Evolutionary conservation across 306 rosid genomes (phyloP).

Genomic region (Trichosanthes cucumerina): DNA sequence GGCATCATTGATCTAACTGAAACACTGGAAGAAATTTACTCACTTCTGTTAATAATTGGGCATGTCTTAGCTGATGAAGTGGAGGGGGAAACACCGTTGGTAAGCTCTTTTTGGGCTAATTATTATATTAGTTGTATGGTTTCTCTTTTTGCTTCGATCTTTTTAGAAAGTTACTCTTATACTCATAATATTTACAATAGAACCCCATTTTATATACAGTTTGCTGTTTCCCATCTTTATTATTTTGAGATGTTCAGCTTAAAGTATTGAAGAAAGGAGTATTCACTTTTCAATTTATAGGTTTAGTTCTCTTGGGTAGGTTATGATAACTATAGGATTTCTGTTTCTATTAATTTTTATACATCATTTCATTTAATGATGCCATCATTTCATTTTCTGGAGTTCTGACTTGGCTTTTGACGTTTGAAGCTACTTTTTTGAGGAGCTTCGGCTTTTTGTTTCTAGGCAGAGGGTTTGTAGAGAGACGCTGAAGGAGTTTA

Average conservation of each 20-base stretch:
- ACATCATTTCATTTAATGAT: neutral
- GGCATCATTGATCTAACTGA: constrained; percentile 65
- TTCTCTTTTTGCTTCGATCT: neutral
- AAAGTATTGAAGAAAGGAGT: neutral
- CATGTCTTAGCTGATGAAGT: constrained; percentile 94
- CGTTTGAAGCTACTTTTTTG: too few species aligned
- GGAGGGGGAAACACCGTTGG: constrained; percentile 91
- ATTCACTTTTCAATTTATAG: neutral
- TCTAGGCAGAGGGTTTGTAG: too few species aligned
- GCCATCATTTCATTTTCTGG: too few species aligned
- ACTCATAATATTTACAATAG: neutral
- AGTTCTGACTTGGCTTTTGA: too few species aligned
- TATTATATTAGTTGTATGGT: neutral
- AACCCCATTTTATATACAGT: neutral
- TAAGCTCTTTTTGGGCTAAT: constrained; percentile 21
- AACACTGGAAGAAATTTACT: constrained; percentile 86
- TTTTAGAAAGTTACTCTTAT: neutral
- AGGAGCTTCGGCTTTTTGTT: too few species aligned
- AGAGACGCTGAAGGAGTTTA: too few species aligned
- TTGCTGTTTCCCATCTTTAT: neutral
- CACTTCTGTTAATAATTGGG: constrained; percentile 73
- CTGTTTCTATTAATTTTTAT: neutral
- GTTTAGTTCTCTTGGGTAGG: neutral
- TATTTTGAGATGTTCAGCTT: neutral
- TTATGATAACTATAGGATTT: neutral